phyloP scores from a whole-genome alignment of 768 basidiomycete genomes.

The Agaricus bisporus region DNA sequence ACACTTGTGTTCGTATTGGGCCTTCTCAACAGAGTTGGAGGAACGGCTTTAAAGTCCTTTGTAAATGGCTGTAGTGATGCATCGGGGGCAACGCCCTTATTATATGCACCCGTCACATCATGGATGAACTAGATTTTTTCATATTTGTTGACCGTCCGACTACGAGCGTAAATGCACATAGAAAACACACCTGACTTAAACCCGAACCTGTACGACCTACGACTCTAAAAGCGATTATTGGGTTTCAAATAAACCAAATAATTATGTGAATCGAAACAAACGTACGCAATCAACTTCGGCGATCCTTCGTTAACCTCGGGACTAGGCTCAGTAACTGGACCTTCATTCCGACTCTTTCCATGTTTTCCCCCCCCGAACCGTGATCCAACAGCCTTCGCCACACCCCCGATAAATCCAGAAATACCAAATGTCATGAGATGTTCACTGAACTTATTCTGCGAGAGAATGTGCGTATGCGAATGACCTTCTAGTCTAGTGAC shows the following conservation, averaged over 20 bases:
- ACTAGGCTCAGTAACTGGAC: too few relatives aligned
- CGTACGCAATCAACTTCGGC: not conserved
- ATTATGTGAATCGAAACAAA: too few relatives aligned
- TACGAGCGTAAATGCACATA: too few relatives aligned
- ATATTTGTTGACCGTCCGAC: too few relatives aligned
- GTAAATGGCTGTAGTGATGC: not conserved
- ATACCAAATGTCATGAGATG: not conserved
- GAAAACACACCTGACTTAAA: not conserved
- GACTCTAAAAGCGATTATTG: too few relatives aligned
- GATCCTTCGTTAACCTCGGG: too few relatives aligned
- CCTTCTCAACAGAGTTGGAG: too few relatives aligned
- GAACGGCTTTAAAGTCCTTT: not conserved
- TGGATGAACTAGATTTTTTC: slow-evolving; percentile 4
- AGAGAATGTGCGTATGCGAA: too few relatives aligned
- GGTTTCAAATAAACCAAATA: too few relatives aligned
- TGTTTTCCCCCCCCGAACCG: not conserved
- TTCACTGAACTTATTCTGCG: not conserved
- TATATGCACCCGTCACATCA: not conserved
- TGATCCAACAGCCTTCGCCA: not conserved
- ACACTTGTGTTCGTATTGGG: not conserved
- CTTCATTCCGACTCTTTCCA: not conserved
- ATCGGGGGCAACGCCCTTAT: not conserved
- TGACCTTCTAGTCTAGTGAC: not conserved
- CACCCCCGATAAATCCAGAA: not conserved
- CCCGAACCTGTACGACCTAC: not conserved